These are phyloP conservation scores for Cadophora luteo-olivacea DNA, from an alignment of 2,329 filamentous ascomycete species.

Conservation along the genomic window DNA sequence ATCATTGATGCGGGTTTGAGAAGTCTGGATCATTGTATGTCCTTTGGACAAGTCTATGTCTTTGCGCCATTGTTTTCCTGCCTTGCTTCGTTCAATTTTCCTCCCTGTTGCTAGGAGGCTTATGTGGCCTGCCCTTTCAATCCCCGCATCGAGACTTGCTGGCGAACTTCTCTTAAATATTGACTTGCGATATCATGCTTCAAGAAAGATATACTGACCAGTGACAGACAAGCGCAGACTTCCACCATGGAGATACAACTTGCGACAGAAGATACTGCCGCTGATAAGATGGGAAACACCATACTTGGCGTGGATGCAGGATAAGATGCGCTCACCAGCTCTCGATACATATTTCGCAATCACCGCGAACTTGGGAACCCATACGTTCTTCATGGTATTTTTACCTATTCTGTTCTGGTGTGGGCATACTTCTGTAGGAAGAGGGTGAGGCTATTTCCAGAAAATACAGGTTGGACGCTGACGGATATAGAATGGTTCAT, in stretches of 20 bases:
- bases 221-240: conserved; percentile 78
- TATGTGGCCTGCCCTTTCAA: neutral
- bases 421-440: conserved; percentile 82
- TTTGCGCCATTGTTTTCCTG: neutral
- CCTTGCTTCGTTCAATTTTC: neutral
- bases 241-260: conserved; percentile 84
- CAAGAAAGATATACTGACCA: neutral
- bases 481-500: conserved; percentile 65
- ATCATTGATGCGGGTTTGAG: conserved; percentile 76
- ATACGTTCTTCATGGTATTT: conserved; percentile 98
- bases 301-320: conserved; percentile 87
- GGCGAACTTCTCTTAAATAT: neutral
- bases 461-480: conserved; percentile 37
- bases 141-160: neutral
- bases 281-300: conserved; percentile 94
- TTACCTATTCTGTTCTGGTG: conserved; percentile 97
- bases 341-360: conserved; percentile 97
- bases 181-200: neutral
- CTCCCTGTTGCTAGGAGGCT: neutral
- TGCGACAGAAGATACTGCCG: conserved; percentile 83
- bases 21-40: conserved; percentile 77
- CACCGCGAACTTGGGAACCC: conserved; percentile 93
- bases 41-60: neutral
- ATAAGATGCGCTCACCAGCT: conserved; percentile 77
- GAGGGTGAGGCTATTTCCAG: conserved; percentile 70